Percentiles rank a stretch among this genome's conserved stretches.
Evolutionary conservation across 345 rosid species (phyloP).

Genomic region (Sisymbrium altissimum): DNA sequence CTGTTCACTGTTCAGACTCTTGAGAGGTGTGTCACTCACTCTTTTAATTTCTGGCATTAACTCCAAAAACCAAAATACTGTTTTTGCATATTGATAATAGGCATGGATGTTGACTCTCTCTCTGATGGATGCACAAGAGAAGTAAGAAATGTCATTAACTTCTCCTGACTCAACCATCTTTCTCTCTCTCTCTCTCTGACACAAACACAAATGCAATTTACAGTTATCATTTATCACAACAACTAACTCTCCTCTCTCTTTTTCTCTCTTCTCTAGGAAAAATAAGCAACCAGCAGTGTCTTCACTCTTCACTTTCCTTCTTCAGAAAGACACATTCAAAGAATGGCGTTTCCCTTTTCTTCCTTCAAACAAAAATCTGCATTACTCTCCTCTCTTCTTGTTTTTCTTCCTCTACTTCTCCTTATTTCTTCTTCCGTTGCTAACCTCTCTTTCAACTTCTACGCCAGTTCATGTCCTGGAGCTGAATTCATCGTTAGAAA

Average conservation of each 20-base stretch:
- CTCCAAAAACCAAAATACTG: slow-evolving; percentile 2
- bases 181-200: slow-evolving; percentile 25
- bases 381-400: slow-evolving; percentile 3
- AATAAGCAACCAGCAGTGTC: neutral
- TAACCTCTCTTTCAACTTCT: slow-evolving; percentile 61
- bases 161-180: slow-evolving; percentile 36
- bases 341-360: slow-evolving; percentile 10
- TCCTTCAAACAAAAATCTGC: slow-evolving; percentile 38
- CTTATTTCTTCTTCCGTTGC: slow-evolving; percentile 34
- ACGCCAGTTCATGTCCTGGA: slow-evolving; percentile 64
- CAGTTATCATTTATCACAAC: slow-evolving; percentile 27
- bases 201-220: slow-evolving; percentile 28
- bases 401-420: slow-evolving; percentile 22
- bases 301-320: slow-evolving; percentile 6
- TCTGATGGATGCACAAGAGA: slow-evolving; percentile 13
- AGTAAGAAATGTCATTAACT: slow-evolving; percentile 20
- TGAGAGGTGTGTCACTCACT: neutral
- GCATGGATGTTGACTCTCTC: neutral
- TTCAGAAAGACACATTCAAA: neutral
- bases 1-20: neutral
- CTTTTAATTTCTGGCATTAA: neutral
- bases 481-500: slow-evolving; percentile 62
- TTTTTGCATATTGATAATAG: slow-evolving; percentile 3
- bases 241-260: slow-evolving; percentile 14
- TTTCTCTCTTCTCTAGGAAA: neutral